phyloP scores from a whole-genome alignment of 306 rosid genomes.

The Rosa multiflora region DNA sequence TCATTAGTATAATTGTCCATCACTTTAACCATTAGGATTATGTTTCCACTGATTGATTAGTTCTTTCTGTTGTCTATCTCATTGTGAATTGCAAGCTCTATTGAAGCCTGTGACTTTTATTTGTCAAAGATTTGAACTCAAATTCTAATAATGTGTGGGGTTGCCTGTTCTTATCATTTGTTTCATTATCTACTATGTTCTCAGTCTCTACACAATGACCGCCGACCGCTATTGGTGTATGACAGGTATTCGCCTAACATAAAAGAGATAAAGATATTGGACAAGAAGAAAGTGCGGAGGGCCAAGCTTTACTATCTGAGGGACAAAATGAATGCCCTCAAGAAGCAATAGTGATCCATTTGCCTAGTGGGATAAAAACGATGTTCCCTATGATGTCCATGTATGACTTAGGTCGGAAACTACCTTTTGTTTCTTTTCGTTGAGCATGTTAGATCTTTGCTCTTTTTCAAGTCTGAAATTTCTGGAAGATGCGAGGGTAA shows the following conservation, averaged over 20 bases:
- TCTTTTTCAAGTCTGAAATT: conserved; percentile 6
- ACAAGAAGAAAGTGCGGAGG: conserved; percentile 90
- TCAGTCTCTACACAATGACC: conserved; percentile 12
- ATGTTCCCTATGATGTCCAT: background rate
- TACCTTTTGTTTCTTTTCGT: background rate
- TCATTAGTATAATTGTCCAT: background rate
- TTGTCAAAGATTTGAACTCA: background rate
- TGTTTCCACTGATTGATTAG: background rate
- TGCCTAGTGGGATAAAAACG: conserved; percentile 3
- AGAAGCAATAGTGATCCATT: conserved; percentile 37
- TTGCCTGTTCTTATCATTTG: conserved; percentile 2
- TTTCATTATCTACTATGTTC: conserved; percentile 15
- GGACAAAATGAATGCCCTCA: conserved; percentile 87
- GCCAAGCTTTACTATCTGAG: conserved; percentile 94
- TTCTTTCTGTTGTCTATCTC: background rate
- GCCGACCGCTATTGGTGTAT: conserved; percentile 16
- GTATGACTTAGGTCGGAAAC: conserved; percentile 8
- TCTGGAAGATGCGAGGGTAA: conserved; percentile 7
- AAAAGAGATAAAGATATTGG: conserved; percentile 94
- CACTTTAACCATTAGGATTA: background rate
- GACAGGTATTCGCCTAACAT: conserved; percentile 96
- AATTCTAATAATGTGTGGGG: background rate
- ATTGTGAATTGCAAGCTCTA: background rate
- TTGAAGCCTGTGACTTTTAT: background rate
- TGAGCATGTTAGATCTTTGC: background rate